A percentile compares a stretch with the other conserved stretches of the same genome.
phyloP scores from a whole-genome alignment of 805 yeast species.

The Candida maltosa region DNA sequence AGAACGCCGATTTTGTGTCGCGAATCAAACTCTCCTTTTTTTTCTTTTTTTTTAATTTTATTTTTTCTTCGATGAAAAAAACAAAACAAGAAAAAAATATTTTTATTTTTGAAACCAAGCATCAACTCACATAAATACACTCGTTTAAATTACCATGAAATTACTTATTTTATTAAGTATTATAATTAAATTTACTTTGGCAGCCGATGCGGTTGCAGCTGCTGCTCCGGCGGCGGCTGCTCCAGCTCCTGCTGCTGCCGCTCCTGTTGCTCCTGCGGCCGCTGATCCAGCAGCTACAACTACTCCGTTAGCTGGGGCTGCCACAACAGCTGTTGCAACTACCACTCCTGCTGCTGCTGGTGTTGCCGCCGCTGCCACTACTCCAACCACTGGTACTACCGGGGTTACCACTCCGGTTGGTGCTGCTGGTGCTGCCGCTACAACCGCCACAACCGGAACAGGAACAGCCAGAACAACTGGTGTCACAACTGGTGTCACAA shows the following conservation, averaged over 20 bases:
- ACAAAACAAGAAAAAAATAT: background rate
- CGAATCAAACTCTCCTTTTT: background rate
- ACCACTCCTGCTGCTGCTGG: constrained; percentile 9
- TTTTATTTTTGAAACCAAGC: too few species aligned
- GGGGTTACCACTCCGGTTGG: too few species aligned
- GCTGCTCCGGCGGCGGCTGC: constrained; percentile 16
- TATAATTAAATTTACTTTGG: too few species aligned
- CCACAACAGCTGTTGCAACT: constrained; percentile 10
- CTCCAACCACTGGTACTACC: constrained; percentile 7
- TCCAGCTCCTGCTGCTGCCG: constrained; percentile 13
- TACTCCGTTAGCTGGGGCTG: constrained; percentile 11
- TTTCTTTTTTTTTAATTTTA: background rate
- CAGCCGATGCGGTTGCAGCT: constrained; percentile 13
- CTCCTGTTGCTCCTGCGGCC: constrained; percentile 13
- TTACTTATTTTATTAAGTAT: too few species aligned
- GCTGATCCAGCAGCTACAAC: constrained; percentile 13
- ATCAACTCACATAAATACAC: background rate
- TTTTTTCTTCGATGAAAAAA: background rate
- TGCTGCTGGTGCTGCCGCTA: constrained; percentile 6
- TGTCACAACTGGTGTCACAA: constrained; percentile 8
- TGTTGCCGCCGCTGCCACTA: constrained; percentile 11
- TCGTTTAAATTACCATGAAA: background rate
- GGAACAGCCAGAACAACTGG: constrained; percentile 6
- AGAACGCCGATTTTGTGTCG: background rate
- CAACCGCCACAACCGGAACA: constrained; percentile 13